phyloP scores from a whole-genome alignment of 1,284 basidiomycete genomes.

The Trichosporon asahii region DNA sequence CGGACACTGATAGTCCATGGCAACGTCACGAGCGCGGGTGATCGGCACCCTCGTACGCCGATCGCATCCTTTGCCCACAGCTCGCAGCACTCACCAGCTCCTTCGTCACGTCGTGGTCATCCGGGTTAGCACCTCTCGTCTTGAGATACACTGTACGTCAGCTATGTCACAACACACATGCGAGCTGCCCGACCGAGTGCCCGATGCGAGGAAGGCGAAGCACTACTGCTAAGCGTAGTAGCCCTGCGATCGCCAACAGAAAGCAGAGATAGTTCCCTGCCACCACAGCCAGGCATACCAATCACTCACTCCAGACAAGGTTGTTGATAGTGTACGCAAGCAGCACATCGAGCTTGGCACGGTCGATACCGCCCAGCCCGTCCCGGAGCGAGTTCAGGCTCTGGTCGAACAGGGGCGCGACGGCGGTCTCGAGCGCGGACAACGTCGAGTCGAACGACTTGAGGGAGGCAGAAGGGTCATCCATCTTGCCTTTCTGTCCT shows the following conservation, averaged over 20 bases:
- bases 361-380: constrained; percentile 23
- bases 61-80: neutral
- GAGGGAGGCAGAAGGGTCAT: constrained; percentile 20
- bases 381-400: constrained; percentile 13
- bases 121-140: constrained; percentile 44
- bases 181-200: no score
- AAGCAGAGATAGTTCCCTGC: no score
- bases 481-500: neutral
- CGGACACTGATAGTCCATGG: no score
- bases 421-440: constrained; percentile 16
- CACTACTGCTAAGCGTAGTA: no score
- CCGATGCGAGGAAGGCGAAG: no score
- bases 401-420: constrained; percentile 21
- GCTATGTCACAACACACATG: neutral
- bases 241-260: no score
- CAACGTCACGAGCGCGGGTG: no score
- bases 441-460: constrained; percentile 14
- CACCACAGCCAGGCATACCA: no score
- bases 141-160: constrained; percentile 44
- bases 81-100: constrained; percentile 37
- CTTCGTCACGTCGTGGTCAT: constrained; percentile 38
- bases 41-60: neutral
- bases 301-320: constrained; percentile 48
- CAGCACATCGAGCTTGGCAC: constrained; percentile 46
- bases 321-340: constrained; percentile 44